Conservation (phyloP, 805 yeast species). For the Saccharomycopsis lassenensis region DNA sequence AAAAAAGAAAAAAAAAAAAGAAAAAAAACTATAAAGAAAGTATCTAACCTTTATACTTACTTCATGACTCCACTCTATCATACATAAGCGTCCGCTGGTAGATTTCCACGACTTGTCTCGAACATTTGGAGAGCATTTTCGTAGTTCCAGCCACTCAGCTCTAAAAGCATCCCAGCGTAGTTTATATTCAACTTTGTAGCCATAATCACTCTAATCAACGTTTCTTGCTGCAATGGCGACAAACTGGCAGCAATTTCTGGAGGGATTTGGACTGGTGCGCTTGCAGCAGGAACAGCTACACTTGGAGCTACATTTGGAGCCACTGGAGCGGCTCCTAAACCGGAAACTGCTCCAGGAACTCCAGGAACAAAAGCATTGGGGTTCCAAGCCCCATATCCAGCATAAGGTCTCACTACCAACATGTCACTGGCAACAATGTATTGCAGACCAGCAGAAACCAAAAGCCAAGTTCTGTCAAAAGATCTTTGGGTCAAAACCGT, state of each 20-base stretch:
- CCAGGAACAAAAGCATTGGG: constrained; percentile 19
- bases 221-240: constrained; percentile 45
- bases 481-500: constrained; percentile 45
- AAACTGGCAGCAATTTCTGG: constrained; percentile 43
- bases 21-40: constrained; percentile 3
- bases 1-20: constrained; percentile 1
- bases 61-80: constrained; percentile 12
- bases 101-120: constrained; percentile 47
- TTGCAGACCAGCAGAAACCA: constrained; percentile 58
- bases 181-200: constrained; percentile 73
- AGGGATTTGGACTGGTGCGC: constrained; percentile 29
- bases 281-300: constrained; percentile 15
- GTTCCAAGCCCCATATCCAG: constrained; percentile 49
- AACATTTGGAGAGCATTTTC: constrained; percentile 61
- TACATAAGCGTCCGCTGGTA: constrained; percentile 48
- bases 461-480: constrained; percentile 77
- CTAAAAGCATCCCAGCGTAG: constrained; percentile 71
- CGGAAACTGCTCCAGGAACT: constrained; percentile 10
- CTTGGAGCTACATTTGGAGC: constrained; percentile 11
- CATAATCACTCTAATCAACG: constrained; percentile 51
- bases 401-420: constrained; percentile 52
- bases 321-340: constrained; percentile 6
- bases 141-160: constrained; percentile 80
- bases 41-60: background rate
- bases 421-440: constrained; percentile 84